Base-by-base conservation (phyloP, 2,329 filamentous ascomycete genomes). In the Microcyclospora pomicola region DNA sequence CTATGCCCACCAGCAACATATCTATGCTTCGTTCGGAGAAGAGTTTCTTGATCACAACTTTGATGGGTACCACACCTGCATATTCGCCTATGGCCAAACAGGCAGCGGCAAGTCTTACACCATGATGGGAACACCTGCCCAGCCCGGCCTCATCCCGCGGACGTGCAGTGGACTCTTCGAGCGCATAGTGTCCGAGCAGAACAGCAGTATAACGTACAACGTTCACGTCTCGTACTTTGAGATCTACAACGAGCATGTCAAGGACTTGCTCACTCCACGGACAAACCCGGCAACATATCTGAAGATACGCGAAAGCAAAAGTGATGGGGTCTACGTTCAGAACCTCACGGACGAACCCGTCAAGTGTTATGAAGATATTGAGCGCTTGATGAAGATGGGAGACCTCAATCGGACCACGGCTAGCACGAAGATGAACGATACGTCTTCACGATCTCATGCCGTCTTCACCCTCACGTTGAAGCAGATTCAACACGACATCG, bases 1-100 rank as follows among this genome's bases (percentile, higher is more conserved):
- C 63, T 98, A 95, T 58, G 87, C 91, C 3, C 73, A 80, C 43
- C 91, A 98, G 59, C 83, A 86, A 52, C 83, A 95, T 53, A 81
- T 98, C 39, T 96, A 98, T 68, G 84, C 91, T 54, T 82, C 81
- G 42, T 72, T 98, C 15, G 91, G 91, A 39, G 86, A 95, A 59
- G 91, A 96, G 56, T 96, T 98, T 50, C 72, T 98, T 45, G 91
- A 98, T 61, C 91, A 98, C 71, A 98, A 98, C 65, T 98, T 98
- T 53, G 87, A 95, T 58, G 91, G 91, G 46, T 98, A 98, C 65
- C 88, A 98, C 63, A 98, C 91, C 0, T 98, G 91, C 61, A 98
- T 98, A 50, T 96, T 98, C 57, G 91, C 91, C 43, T 96, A 98
- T 55, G 91, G 91, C 9, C 91, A 98, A 67, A 98, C 91, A 0